Base-by-base conservation (phyloP, 345 rosid species). In the Arabidopsis suecica region DNA sequence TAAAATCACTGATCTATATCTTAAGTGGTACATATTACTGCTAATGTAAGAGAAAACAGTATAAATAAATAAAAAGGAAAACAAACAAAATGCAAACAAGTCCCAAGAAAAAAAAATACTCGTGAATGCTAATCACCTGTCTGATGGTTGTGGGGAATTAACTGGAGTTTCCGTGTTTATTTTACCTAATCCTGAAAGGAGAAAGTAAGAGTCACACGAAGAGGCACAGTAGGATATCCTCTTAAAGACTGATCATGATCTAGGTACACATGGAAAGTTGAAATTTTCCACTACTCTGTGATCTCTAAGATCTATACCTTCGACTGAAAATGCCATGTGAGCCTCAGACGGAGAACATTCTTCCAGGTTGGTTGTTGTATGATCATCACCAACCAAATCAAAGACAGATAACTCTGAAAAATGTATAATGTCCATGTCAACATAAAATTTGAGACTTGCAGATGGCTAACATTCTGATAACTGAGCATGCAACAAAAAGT, bases 321-420 rank as follows among this genome's bases (percentile, higher is more conserved):
- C 87, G 68, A 90, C 84, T 83, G 98, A 88, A 80, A 93, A 89
- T 61, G 98, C 90, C 81, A 85, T 87, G 78, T 93, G 91, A 72
- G 88, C 75, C 79, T 93, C 98, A 73, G 65, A 73, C 49, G 63
- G 82, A 53, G 84, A 81, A 80, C 62, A 53, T 67, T 64, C 77
- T 66, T 76, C 85, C 42, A 67, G 64, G 45, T 63, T 57, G 79
- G 32, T 75, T 71, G 78, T 82, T 48, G 81, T 47, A 60, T 76
- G 87, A 80, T 84, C 91, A 80, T 87, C 93, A 75, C 72, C 85
- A 73, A 93, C 84, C 88, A 93, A 78, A 80, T 90, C 96, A 75
- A 88, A 87, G 73, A 93, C 77, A 38, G 90, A 87, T 62, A 78
- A 63, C 75, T 86, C 96, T 90, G 86, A 69, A 70, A 81, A 72